Percentiles rank a stretch among this genome's conserved stretches.
phyloP scores from a whole-genome alignment of 2,329 filamentous ascomycete genomes.

The Ophioceras dolichostomum region DNA sequence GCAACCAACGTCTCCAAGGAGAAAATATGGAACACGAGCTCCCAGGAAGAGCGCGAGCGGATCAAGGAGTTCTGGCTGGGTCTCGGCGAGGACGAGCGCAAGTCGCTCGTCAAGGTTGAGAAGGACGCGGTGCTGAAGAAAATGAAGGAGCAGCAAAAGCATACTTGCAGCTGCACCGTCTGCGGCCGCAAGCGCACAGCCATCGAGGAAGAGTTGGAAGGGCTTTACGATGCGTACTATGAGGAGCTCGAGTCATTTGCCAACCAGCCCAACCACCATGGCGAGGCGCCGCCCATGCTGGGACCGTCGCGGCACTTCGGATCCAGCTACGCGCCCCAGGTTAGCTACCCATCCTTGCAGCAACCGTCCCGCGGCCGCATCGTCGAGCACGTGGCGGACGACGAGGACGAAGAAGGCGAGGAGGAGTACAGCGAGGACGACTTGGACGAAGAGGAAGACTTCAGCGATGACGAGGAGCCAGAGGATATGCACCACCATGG shows the following conservation, averaged over 20 bases:
- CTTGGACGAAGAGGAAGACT: slow-evolving; percentile 37
- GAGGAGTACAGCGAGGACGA: slow-evolving; percentile 40
- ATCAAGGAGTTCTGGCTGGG: slow-evolving; percentile 99
- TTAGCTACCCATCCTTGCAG: slow-evolving; percentile 43
- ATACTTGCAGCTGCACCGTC: slow-evolving; percentile 95
- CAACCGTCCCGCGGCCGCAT: slow-evolving; percentile 67
- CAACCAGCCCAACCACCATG: slow-evolving; percentile 58
- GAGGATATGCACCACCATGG: slow-evolving; percentile 52
- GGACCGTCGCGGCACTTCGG: slow-evolving; percentile 53
- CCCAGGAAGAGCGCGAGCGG: slow-evolving; percentile 84
- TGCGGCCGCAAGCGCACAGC: slow-evolving; percentile 93
- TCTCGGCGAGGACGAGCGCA: slow-evolving; percentile 84
- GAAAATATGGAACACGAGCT: slow-evolving; percentile 96
- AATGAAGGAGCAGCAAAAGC: slow-evolving; percentile 99
- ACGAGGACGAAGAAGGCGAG: slow-evolving; percentile 42
- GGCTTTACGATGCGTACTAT: slow-evolving; percentile 97
- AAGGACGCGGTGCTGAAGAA: slow-evolving; percentile 96
- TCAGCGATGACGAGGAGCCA: slow-evolving; percentile 53
- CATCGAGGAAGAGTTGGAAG: slow-evolving; percentile 95
- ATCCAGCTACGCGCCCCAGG: slow-evolving; percentile 41
- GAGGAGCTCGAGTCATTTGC: slow-evolving; percentile 96
- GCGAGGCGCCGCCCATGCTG: slow-evolving; percentile 57
- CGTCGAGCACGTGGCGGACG: slow-evolving; percentile 49
- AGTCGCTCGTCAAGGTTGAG: slow-evolving; percentile 92
- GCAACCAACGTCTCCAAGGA: slow-evolving; percentile 46